phyloP scores from a whole-genome alignment of 2,329 filamentous ascomycete genomes.

The Clarireedia monteithiana region DNA sequence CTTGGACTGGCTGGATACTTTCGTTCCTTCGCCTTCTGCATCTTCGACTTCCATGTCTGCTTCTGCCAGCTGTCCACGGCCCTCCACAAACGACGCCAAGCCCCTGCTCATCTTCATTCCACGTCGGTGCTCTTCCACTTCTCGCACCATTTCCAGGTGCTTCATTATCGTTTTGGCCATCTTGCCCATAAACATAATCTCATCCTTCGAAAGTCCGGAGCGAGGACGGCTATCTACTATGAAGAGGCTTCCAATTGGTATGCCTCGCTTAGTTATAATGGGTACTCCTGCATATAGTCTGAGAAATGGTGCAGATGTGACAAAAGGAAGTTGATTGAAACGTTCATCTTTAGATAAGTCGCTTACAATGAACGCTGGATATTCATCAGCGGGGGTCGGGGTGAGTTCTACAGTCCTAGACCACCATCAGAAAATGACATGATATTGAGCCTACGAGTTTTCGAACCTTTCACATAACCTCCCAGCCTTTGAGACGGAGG shows the following conservation, averaged over 20 bases:
- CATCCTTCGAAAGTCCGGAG: constrained; percentile 39
- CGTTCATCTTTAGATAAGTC: constrained; percentile 25
- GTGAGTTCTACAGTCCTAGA: constrained; percentile 23
- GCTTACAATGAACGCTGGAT: constrained; percentile 27
- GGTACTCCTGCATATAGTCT: constrained; percentile 29
- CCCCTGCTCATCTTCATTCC: constrained; percentile 48
- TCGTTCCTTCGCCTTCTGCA: constrained; percentile 26
- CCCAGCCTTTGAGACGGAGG: constrained; percentile 23
- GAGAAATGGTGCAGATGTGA: constrained; percentile 21
- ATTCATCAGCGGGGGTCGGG: constrained; percentile 15
- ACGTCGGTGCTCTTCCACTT: constrained; percentile 44
- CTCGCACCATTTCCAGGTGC: constrained; percentile 51
- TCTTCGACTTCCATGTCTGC: constrained; percentile 23
- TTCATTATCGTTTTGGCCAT: constrained; percentile 50
- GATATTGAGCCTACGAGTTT: not conserved
- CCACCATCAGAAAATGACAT: not conserved
- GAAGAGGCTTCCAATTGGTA: constrained; percentile 50
- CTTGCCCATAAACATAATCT: constrained; percentile 49
- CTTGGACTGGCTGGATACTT: constrained; percentile 26
- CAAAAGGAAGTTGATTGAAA: constrained; percentile 26
- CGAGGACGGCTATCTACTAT: constrained; percentile 50
- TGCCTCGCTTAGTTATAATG: constrained; percentile 28
- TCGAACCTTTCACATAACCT: constrained; percentile 27
- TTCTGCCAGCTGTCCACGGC: constrained; percentile 27
- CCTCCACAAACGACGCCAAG: constrained; percentile 47